Percentiles rank a stretch among this genome's conserved stretches.
Evolutionary conservation across 192 early-diverging fungal genomes (phyloP).

Genomic region (Coemansia pectinata): DNA sequence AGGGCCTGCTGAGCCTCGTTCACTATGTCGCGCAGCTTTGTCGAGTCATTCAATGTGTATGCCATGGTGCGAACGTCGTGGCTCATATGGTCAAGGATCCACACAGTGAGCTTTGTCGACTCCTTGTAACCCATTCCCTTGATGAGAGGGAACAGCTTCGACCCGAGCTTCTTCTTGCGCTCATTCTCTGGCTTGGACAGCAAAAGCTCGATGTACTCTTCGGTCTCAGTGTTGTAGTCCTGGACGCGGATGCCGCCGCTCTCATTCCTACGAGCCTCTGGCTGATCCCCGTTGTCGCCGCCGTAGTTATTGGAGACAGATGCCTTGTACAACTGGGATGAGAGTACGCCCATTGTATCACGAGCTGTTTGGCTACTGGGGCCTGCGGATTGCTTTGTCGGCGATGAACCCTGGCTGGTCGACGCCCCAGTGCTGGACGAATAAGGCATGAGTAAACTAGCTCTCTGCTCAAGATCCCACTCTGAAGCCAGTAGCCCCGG

Average conservation of each 20-base stretch:
- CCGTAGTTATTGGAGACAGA: neutral
- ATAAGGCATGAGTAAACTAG: conserved; percentile 15
- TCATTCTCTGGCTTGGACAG: conserved; percentile 50
- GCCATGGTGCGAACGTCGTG: conserved; percentile 54
- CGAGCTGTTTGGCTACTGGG: neutral
- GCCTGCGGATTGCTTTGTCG: neutral
- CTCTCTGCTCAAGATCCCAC: conserved; percentile 45
- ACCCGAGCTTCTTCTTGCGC: conserved; percentile 57
- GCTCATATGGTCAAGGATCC: conserved; percentile 57
- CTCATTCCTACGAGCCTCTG: neutral
- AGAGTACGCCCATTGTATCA: neutral
- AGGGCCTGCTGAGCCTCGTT: conserved; percentile 46
- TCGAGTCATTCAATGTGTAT: conserved; percentile 49
- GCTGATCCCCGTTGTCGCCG: neutral
- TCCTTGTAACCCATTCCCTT: conserved; percentile 57
- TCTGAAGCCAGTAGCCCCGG: conserved; percentile 36
- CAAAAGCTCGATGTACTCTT: conserved; percentile 53
- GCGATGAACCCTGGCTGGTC: neutral
- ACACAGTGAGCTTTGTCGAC: conserved; percentile 56
- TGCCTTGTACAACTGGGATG: neutral
- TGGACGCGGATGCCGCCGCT: conserved; percentile 23
- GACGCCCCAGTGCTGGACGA: neutral
- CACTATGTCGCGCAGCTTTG: conserved; percentile 35
- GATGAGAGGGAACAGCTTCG: conserved; percentile 56
- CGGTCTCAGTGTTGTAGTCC: conserved; percentile 40